These are phyloP conservation scores for Aristolochia californica DNA, from an alignment of 164 flowering plant species.

Conservation along the genomic window DNA sequence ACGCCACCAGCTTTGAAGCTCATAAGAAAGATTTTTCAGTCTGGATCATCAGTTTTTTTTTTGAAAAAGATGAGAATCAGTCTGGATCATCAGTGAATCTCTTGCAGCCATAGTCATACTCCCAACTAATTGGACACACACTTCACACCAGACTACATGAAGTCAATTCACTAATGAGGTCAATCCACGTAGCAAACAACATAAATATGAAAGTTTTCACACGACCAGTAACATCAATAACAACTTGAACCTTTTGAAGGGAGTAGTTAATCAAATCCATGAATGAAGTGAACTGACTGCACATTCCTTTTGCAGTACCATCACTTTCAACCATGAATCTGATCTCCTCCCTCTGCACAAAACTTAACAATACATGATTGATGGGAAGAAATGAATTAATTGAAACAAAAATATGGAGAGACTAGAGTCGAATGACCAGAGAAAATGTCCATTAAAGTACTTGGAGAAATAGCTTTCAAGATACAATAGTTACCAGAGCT, in stretches of 20 bases:
- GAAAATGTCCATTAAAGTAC: too few relatives aligned
- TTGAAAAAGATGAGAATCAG: too few relatives aligned
- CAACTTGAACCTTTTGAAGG: constrained; percentile 64
- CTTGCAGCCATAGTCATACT: constrained; percentile 73
- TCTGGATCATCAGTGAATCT: constrained; percentile 67
- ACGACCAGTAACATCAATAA: constrained; percentile 4
- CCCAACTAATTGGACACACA: constrained; percentile 79
- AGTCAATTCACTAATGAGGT: background rate
- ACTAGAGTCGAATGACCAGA: too few relatives aligned
- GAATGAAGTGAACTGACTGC: constrained; percentile 97
- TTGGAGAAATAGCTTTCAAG: background rate
- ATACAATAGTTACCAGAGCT: constrained; percentile 60
- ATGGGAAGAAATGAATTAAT: background rate
- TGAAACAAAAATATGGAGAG: background rate
- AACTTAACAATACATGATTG: constrained; percentile 3
- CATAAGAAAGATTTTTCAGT: constrained; percentile 85
- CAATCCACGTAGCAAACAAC: background rate
- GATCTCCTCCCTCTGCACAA: constrained; percentile 82
- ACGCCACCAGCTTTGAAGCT: constrained; percentile 98
- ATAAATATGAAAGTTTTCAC: background rate
- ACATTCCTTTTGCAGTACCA: constrained; percentile 94
- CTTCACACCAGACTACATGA: constrained; percentile 63
- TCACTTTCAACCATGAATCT: constrained; percentile 84
- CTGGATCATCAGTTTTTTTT: constrained; percentile 72
- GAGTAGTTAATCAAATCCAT: constrained; percentile 85